Evolutionary conservation across 2,329 filamentous ascomycete species (phyloP).

Genomic region (Boeremia exigua): DNA sequence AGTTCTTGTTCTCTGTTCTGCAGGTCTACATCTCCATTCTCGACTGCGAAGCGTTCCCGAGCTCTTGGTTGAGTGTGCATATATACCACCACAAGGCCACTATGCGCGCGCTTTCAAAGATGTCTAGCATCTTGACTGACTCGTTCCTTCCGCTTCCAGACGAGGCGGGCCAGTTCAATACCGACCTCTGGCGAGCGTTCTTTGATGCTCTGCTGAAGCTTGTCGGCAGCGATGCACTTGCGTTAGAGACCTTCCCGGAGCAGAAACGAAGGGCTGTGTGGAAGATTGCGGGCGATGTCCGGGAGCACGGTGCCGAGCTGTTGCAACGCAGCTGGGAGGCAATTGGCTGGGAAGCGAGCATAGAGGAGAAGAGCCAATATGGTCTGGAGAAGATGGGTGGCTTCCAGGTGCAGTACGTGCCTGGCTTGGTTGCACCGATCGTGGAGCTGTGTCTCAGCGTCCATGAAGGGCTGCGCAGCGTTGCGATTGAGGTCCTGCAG

Average conservation of each 20-base stretch:
- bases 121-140: conserved; percentile 80
- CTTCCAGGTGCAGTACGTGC: conserved; percentile 98
- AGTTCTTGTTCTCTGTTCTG: conserved; percentile 78
- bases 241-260: conserved; percentile 94
- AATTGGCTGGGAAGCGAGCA: conserved; percentile 91
- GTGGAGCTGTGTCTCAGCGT: conserved; percentile 94
- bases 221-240: conserved; percentile 85
- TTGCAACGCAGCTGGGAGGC: conserved; percentile 88
- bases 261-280: conserved; percentile 95
- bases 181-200: conserved; percentile 91
- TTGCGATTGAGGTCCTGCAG: conserved; percentile 91
- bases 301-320: conserved; percentile 87
- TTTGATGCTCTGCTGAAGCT: conserved; percentile 89
- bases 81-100: conserved; percentile 92
- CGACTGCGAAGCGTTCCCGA: conserved; percentile 86
- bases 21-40: conserved; percentile 89
- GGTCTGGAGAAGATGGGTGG: conserved; percentile 86
- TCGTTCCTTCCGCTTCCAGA: conserved; percentile 87
- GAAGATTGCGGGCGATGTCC: conserved; percentile 97
- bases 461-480: conserved; percentile 85
- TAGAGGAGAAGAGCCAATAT: conserved; percentile 79
- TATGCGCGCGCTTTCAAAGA: conserved; percentile 82
- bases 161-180: conserved; percentile 90
- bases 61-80: conserved; percentile 88
- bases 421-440: conserved; percentile 86